Conservation (phyloP, 441 rosid genomes). For the Pelargonium cotyledonis region DNA sequence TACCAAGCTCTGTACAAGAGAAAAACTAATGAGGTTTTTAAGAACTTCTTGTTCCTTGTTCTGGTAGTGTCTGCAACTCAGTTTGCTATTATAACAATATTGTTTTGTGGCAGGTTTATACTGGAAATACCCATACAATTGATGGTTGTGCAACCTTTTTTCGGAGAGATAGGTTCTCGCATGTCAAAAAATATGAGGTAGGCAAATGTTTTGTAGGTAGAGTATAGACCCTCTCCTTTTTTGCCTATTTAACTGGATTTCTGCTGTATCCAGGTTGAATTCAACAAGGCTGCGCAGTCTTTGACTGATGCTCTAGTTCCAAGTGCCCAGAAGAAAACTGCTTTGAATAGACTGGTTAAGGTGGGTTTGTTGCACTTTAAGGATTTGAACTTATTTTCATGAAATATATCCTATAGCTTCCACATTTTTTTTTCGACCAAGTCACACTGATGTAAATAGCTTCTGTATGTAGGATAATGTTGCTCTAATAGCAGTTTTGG, state of each 20-base stretch:
- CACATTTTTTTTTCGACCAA: background rate
- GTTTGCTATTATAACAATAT: constrained; percentile 2
- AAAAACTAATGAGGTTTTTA: constrained; percentile 80
- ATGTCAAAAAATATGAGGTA: constrained; percentile 99
- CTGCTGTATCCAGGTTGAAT: constrained; percentile 67
- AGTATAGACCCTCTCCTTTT: background rate
- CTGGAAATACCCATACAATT: constrained; percentile 53
- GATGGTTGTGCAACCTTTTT: constrained; percentile 99
- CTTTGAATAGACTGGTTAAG: constrained; percentile 83
- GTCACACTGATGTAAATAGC: constrained; percentile 20
- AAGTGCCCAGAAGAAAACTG: constrained; percentile 78
- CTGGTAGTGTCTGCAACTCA: background rate
- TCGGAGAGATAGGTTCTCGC: constrained; percentile 91
- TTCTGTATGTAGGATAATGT: constrained; percentile 65
- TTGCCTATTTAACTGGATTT: constrained; percentile 21
- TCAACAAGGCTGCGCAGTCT: constrained; percentile 98
- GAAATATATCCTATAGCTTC: too few species aligned
- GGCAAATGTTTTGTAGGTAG: constrained; percentile 20
- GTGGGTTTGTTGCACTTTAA: constrained; percentile 27
- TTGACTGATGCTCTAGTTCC: constrained; percentile 86
- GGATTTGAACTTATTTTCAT: too few species aligned
- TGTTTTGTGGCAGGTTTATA: constrained; percentile 56
- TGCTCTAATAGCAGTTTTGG: constrained; percentile 90
- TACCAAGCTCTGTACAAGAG: constrained; percentile 91
- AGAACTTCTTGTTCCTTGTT: constrained; percentile 13